A percentile compares a stretch with the other conserved stretches of the same genome.
phyloP scores from a whole-genome alignment of 768 basidiomycete genomes.

The Pleurotus platypus region DNA sequence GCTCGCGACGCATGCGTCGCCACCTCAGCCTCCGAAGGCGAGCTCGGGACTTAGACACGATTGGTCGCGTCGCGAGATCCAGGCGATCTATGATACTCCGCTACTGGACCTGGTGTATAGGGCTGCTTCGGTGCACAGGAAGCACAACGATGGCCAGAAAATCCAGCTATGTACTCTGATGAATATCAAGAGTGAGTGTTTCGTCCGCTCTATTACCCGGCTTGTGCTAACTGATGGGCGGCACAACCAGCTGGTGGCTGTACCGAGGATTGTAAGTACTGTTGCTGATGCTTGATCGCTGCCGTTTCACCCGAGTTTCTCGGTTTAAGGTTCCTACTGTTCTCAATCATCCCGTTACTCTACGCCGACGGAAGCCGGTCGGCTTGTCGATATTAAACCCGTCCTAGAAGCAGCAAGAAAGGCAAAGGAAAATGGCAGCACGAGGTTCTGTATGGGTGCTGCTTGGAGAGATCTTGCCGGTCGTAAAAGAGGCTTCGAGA shows the following conservation, averaged over 20 bases:
- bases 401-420: conserved; percentile 90
- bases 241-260: conserved; percentile 79
- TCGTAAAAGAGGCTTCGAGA: conserved; percentile 89
- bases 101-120: conserved; percentile 87
- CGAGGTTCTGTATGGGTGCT: conserved; percentile 98
- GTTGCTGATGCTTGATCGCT: not conserved
- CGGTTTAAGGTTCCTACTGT: conserved; percentile 81
- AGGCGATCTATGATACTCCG: conserved; percentile 80
- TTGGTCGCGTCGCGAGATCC: conserved; percentile 81
- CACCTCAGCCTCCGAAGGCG: conserved; percentile 18
- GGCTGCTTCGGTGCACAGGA: conserved; percentile 80
- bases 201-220: conserved; percentile 21
- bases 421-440: conserved; percentile 95
- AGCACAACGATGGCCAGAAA: conserved; percentile 84
- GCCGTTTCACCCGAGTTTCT: not conserved
- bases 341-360: conserved; percentile 95
- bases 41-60: conserved; percentile 44
- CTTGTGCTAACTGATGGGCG: conserved; percentile 11
- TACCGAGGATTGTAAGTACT: conserved; percentile 82
- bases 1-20: conserved; percentile 60
- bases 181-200: conserved; percentile 91
- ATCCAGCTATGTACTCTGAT: conserved; percentile 96
- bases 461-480: conserved; percentile 96
- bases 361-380: conserved; percentile 85
- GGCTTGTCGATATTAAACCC: conserved; percentile 84